These are phyloP conservation scores for Talaromyces adpressus DNA, from an alignment of 495 filamentous ascomycete species.

Conservation along the genomic window DNA sequence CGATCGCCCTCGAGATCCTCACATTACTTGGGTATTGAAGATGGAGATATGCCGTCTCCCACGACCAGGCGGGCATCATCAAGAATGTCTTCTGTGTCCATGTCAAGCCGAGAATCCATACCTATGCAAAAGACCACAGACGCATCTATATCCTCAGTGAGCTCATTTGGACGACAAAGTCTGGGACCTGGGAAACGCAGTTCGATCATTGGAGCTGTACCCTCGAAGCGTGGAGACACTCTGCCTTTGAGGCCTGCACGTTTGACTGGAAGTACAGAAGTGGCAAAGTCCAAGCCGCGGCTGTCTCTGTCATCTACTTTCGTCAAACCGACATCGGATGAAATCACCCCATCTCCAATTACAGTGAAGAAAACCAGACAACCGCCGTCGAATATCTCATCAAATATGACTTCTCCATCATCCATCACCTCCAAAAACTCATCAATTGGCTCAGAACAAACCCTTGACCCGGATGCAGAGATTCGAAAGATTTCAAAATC, in stretches of 20 bases:
- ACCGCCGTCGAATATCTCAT: slow-evolving; percentile 19
- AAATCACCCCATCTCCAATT: slow-evolving; percentile 35
- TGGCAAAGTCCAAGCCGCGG: slow-evolving; percentile 43
- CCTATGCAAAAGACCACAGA: background rate
- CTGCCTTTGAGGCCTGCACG: slow-evolving; percentile 17
- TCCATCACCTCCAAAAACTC: slow-evolving; percentile 30
- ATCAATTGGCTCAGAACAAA: slow-evolving; percentile 16
- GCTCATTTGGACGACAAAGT: slow-evolving; percentile 19
- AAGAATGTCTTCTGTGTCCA: slow-evolving; percentile 1
- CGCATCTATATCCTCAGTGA: slow-evolving; percentile 22
- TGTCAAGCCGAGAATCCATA: background rate
- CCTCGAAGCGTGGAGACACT: slow-evolving; percentile 28
- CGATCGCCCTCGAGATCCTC: slow-evolving; percentile 43
- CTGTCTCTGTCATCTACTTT: slow-evolving; percentile 49
- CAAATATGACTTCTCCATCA: slow-evolving; percentile 20
- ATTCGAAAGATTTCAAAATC: slow-evolving; percentile 52
- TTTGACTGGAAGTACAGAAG: slow-evolving; percentile 43
- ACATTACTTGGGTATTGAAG: slow-evolving; percentile 4
- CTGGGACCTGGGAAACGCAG: slow-evolving; percentile 23
- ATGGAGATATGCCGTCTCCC: slow-evolving; percentile 1
- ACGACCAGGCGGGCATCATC: background rate
- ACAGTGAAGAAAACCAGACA: slow-evolving; percentile 42
- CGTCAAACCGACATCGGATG: slow-evolving; percentile 42
- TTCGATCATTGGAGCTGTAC: slow-evolving; percentile 17
- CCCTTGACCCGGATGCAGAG: slow-evolving; percentile 23